phyloP scores from a whole-genome alignment of 331 rosid genomes.

The Rosa hybrid region DNA sequence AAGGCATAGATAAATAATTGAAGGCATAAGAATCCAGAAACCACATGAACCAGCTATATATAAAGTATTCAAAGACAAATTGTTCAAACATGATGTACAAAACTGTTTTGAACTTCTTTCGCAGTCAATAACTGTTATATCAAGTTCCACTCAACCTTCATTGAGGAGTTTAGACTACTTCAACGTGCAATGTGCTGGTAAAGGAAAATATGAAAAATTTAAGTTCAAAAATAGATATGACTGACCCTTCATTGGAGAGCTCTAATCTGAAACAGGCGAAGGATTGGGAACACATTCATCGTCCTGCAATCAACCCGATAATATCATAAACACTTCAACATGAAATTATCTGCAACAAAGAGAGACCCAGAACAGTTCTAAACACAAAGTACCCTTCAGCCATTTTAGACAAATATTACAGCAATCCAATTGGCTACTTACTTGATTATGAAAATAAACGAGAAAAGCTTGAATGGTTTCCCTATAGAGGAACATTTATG shows the following conservation, averaged over 20 bases:
- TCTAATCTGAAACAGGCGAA: constrained; percentile 25
- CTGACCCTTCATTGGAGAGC: constrained; percentile 33
- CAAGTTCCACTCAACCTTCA: not conserved
- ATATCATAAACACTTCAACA: too few relatives aligned
- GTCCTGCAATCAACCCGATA: constrained; percentile 18
- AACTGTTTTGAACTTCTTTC: not conserved
- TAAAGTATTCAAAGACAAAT: not conserved
- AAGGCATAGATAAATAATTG: not conserved
- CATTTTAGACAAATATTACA: too few relatives aligned
- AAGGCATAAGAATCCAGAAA: constrained; percentile 5
- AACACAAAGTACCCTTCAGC: too few relatives aligned
- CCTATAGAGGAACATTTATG: too few relatives aligned
- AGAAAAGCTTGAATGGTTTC: too few relatives aligned
- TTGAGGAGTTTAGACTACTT: not conserved
- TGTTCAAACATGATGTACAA: not conserved
- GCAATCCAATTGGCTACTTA: too few relatives aligned
- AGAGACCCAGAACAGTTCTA: too few relatives aligned
- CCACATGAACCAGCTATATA: constrained; percentile 2
- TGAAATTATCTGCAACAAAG: too few relatives aligned
- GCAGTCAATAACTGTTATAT: not conserved
- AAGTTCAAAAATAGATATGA: not conserved
- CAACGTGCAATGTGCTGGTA: not conserved
- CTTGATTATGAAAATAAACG: too few relatives aligned
- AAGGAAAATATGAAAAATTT: not conserved
- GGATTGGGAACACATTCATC: constrained; percentile 18